These are phyloP conservation scores for Botryobasidium botryosum DNA, from an alignment of 768 basidiomycete genomes.

Conservation along the genomic window DNA sequence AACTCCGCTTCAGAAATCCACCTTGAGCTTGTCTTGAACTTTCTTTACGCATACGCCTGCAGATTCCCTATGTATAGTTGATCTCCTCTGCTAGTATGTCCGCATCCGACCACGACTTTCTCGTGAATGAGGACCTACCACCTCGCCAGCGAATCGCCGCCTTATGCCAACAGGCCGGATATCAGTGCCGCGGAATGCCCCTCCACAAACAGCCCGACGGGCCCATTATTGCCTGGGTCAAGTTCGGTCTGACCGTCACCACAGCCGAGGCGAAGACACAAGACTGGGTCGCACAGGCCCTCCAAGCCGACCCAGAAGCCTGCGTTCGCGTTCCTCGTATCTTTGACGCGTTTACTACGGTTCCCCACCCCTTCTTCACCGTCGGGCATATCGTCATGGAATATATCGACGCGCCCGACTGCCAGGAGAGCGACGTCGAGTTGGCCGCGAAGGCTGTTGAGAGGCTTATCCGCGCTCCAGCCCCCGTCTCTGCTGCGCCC, in stretches of 20 bases:
- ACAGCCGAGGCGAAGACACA: conserved; percentile 1
- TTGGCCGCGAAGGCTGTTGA: conserved; percentile 2
- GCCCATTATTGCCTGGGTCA: conserved; percentile 3
- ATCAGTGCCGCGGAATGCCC: not conserved
- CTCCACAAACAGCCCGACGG: not conserved
- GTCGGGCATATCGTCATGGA: conserved; percentile 1
- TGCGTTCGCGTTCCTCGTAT: conserved; percentile 1
- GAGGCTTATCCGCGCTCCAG: not conserved
- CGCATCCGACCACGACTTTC: too few relatives aligned
- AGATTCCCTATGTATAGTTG: too few relatives aligned
- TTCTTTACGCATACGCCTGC: too few relatives aligned
- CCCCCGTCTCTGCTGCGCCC: not conserved
- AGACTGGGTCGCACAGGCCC: conserved; percentile 1
- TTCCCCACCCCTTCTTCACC: rapidly evolving
- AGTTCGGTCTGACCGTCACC: not conserved
- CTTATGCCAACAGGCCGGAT: too few relatives aligned
- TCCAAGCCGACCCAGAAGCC: not conserved
- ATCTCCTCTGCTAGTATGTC: too few relatives aligned
- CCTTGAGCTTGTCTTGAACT: too few relatives aligned
- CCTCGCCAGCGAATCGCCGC: too few relatives aligned
- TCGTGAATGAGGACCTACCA: too few relatives aligned
- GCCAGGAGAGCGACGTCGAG: not conserved
- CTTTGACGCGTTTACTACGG: not conserved
- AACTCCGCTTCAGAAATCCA: too few relatives aligned
- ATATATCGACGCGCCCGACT: not conserved